Evolutionary conservation across 2,329 filamentous ascomycete species (phyloP), one percentile per base, ranked within the genome.

Genomic region (Huntiella savannae): DNA sequence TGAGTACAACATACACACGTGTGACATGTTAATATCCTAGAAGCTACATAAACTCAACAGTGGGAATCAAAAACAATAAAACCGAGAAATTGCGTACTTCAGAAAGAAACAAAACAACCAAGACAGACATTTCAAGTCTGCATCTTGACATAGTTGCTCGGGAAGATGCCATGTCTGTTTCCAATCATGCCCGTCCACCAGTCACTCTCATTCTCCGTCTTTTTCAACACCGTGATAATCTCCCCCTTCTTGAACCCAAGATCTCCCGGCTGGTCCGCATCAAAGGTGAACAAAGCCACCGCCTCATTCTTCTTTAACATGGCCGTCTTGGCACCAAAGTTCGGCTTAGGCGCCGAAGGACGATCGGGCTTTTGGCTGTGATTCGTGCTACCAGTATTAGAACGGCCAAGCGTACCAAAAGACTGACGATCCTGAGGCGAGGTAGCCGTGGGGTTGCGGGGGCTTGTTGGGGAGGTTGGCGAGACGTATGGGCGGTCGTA

Each of bases 231-330:
- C 1, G 86, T 95, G 53, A 98, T 95, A 48, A 96, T 63, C 28
- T 98, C 91, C 15, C 91, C 91, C 69, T 98, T 98, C 67, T 93
- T 94, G 64, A 98, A 98, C 0, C 80, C 84, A 48, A 96, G 61
- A 59, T 98, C 88, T 4, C 88, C 88, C 0, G 85, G 77, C 61
- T 95, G 87, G 56, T 94, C 88, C 0, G 86, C 79, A 52, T 96
- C 88, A 58, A 98, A 98, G 2, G 83, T 94, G 62, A 82, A 96
- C 51, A 95, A 69, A 2, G 91, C 91, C 15, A 95, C 70, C 0
- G 86, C 91, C 62, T 96, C 84, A 54, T 95, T 86, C 54, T 73
- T 70, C 58, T 70, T 73, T 50, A 77, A 57, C 50, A 66, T 51
- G 0, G 66, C 67, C 42, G 71, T 65, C 60, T 76, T 76, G 54